These are phyloP conservation scores for Elongisporangium undulatum DNA, from an alignment of 352 stramenopile genomes.

Conservation along the genomic window DNA sequence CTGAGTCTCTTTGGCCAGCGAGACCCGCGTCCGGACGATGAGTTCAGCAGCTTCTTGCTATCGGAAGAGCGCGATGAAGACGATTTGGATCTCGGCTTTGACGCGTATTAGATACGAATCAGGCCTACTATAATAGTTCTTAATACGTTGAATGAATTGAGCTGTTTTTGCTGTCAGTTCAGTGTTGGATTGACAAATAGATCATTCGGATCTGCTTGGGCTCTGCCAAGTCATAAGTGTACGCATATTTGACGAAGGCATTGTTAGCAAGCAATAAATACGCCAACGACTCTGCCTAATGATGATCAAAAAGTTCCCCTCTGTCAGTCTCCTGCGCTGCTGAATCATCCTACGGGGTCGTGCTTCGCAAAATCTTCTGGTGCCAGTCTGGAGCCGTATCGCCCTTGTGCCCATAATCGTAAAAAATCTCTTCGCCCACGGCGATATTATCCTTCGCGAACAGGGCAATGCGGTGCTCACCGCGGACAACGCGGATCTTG, in stretches of 20 bases:
- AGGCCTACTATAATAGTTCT: neutral
- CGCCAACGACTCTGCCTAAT: neutral
- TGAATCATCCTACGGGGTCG: neutral
- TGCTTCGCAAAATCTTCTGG: constrained; percentile 13
- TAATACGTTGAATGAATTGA: neutral
- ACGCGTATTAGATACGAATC: neutral
- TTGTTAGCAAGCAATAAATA: neutral
- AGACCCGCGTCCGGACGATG: constrained; percentile 43
- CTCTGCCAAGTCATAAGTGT: neutral
- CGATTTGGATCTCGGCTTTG: neutral
- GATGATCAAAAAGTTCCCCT: too few species aligned
- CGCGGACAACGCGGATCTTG: constrained; percentile 81
- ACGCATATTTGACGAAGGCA: neutral
- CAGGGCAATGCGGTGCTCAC: constrained; percentile 89
- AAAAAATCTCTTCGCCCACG: constrained; percentile 74
- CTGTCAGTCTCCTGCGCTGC: too few species aligned
- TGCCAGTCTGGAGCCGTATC: constrained; percentile 61
- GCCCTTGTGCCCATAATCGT: constrained; percentile 75
- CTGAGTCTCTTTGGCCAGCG: constrained; percentile 64
- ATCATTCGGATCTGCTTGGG: neutral
- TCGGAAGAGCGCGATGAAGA: constrained; percentile 66
- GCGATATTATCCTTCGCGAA: constrained; percentile 88
- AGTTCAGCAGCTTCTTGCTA: constrained; percentile 59
- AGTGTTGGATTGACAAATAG: neutral
- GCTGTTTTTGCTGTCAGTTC: neutral